These are phyloP conservation scores for Didymella lethalis DNA, from an alignment of 2,329 filamentous ascomycete genomes.

Conservation along the genomic window DNA sequence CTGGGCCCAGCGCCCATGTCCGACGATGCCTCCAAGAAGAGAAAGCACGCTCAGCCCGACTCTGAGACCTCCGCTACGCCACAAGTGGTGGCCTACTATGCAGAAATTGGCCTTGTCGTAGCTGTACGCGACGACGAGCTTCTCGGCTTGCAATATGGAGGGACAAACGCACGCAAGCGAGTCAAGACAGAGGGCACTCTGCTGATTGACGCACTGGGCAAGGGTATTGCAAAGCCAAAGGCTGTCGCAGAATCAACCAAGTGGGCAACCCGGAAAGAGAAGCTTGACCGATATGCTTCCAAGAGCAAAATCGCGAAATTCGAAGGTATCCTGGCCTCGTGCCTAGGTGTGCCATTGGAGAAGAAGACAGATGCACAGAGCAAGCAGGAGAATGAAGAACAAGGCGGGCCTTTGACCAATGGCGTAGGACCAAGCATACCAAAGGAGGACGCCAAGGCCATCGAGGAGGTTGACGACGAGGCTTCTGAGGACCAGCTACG, in stretches of 20 bases:
- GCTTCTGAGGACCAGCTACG: conserved; percentile 40
- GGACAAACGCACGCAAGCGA: conserved; percentile 46
- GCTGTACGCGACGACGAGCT: conserved; percentile 70
- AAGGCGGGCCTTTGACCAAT: conserved; percentile 33
- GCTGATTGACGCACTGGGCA: conserved; percentile 76
- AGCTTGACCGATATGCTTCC: conserved; percentile 49
- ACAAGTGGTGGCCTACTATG: conserved; percentile 60
- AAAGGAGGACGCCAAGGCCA: conserved; percentile 26
- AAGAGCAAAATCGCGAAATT: conserved; percentile 52
- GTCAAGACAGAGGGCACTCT: conserved; percentile 59
- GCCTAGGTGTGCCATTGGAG: conserved; percentile 48
- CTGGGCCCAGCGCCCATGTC: conserved; percentile 33
- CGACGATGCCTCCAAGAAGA: conserved; percentile 47
- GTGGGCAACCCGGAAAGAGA: conserved; percentile 41
- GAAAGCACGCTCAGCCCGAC: conserved; percentile 39
- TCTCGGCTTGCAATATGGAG: conserved; percentile 67
- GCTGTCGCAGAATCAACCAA: conserved; percentile 28
- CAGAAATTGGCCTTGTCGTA: conserved; percentile 71
- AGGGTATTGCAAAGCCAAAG: conserved; percentile 57
- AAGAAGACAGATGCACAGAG: conserved; percentile 24
- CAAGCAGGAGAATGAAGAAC: conserved; percentile 32
- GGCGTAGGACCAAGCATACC: conserved; percentile 32
- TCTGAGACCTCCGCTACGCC: conserved; percentile 51
- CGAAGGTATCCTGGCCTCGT: conserved; percentile 51
- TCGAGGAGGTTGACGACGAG: conserved; percentile 30